A percentile compares a stretch with the other conserved stretches of the same genome.
Conservation (phyloP, 768 basidiomycete species). For the Leccinum sublutescens region DNA sequence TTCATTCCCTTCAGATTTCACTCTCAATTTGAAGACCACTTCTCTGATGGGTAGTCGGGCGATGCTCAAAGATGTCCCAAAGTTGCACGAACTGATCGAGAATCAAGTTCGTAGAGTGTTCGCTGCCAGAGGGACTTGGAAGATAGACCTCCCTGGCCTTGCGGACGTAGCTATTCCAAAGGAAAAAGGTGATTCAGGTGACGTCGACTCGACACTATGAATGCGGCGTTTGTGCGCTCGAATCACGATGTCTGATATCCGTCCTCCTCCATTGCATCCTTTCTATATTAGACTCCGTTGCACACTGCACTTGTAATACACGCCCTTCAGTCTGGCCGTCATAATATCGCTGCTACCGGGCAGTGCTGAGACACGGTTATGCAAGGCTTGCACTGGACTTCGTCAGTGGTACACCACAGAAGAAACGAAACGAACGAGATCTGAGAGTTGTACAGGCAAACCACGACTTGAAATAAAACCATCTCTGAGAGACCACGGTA, state of each 20-base stretch:
- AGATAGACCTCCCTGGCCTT: constrained; percentile 65
- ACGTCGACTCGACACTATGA: background rate
- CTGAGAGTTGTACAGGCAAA: background rate
- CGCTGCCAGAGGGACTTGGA: constrained; percentile 61
- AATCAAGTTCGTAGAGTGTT: constrained; percentile 73
- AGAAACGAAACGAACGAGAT: background rate
- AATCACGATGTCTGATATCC: background rate
- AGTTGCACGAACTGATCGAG: constrained; percentile 92
- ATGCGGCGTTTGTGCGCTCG: background rate
- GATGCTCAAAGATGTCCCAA: constrained; percentile 97
- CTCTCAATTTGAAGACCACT: constrained; percentile 80
- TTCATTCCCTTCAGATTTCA: constrained; percentile 81
- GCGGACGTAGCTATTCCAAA: constrained; percentile 31
- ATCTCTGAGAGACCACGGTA: background rate
- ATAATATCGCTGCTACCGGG: background rate
- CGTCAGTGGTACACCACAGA: background rate
- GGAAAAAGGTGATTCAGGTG: constrained; percentile 29
- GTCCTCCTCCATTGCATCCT: background rate
- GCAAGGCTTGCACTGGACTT: background rate
- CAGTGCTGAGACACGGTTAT: background rate
- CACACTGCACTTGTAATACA: constrained; percentile 2
- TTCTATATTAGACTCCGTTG: constrained; percentile 5
- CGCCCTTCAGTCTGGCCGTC: background rate
- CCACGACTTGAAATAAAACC: background rate
- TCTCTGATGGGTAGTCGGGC: constrained; percentile 95